Base-by-base conservation (phyloP, 768 basidiomycete species). In the Macrolepiota fuliginosa region DNA sequence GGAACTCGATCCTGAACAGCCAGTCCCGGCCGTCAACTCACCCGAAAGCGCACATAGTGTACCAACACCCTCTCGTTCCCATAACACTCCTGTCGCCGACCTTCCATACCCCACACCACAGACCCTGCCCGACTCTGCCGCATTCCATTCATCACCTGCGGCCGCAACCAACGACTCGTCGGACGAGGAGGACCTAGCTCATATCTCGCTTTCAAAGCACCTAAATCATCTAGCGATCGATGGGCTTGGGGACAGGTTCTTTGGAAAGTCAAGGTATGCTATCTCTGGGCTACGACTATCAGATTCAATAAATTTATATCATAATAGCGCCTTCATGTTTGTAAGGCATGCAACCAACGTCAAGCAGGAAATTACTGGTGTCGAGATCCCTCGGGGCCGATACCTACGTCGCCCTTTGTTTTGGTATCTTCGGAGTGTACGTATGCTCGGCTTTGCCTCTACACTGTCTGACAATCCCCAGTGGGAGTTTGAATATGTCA, bases 321-420 rank as follows among this genome's bases (percentile, higher is more conserved):
- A 32, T 7, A 32, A 3, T 19, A 81, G 81, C 64, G 70, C 74
- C 17, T 72, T 80, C 39, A 78, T 79, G 73, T 75, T 82, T 47
- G 68, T 77, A 19, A 74, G 74, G 58, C 67, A 75, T 61, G 83
- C 80, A 1, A 72, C 79, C 25, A 70, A 74, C 53, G 66, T 81
- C 36, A 83, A 80, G 68, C 74, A 72, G 58, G 75, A 81, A 61
- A 68, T 72, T 13, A 74, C 75, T 10, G 74, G 70, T 35, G 61
- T 56, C n/a, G 35, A 59, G 13, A 47, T 35, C 22, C 46, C 57
- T 13, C 58, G 62, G 17, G 62, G 64, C 24, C 56, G 54, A 17
- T 66, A 56, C n/a, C 66, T 68, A 50, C 67, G 71, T 57, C 65
- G 73, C 13, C 68, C 66, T 15, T 35, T 68, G 0, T 74, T 70